phyloP scores from a whole-genome alignment of 192 early-diverging fungal species.

The Backusella macrospora region DNA sequence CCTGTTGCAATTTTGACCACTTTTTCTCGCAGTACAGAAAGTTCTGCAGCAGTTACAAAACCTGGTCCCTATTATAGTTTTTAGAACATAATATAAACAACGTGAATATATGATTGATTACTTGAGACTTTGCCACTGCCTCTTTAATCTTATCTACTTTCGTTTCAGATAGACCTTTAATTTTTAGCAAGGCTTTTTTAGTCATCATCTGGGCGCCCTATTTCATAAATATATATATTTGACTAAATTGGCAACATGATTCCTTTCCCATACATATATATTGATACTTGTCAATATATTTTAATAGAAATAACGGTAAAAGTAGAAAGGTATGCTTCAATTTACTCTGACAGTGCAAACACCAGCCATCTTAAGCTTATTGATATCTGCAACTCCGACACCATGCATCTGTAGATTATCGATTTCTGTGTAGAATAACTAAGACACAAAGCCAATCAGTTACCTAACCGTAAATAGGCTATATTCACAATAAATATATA shows the following conservation, averaged over 20 bases:
- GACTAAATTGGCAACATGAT: neutral
- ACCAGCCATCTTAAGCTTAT: slow-evolving; percentile 76
- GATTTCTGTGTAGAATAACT: slow-evolving; percentile 49
- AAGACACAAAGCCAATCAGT: slow-evolving; percentile 13
- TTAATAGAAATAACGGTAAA: neutral
- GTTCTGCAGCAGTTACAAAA: slow-evolving; percentile 72
- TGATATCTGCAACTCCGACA: slow-evolving; percentile 77
- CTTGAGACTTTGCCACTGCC: slow-evolving; percentile 66
- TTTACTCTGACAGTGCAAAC: slow-evolving; percentile 73
- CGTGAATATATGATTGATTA: slow-evolving; percentile 2
- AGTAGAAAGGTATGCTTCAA: neutral
- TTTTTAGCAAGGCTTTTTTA: slow-evolving; percentile 59
- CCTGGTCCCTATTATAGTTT: slow-evolving; percentile 42
- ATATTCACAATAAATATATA: neutral
- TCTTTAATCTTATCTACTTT: slow-evolving; percentile 91
- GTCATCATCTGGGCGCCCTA: slow-evolving; percentile 80
- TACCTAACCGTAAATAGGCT: slow-evolving; percentile 3
- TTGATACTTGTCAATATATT: neutral
- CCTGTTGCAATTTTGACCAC: slow-evolving; percentile 77
- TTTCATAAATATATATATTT: neutral
- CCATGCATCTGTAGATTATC: slow-evolving; percentile 63
- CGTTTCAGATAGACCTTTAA: slow-evolving; percentile 83
- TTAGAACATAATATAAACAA: neutral
- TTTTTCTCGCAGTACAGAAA: slow-evolving; percentile 54
- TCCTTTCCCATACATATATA: too few relatives aligned